Percentiles rank a stretch among this genome's conserved stretches.
These are phyloP conservation scores for Suillus americanus DNA, from an alignment of 768 basidiomycete species.

Conservation along the genomic window DNA sequence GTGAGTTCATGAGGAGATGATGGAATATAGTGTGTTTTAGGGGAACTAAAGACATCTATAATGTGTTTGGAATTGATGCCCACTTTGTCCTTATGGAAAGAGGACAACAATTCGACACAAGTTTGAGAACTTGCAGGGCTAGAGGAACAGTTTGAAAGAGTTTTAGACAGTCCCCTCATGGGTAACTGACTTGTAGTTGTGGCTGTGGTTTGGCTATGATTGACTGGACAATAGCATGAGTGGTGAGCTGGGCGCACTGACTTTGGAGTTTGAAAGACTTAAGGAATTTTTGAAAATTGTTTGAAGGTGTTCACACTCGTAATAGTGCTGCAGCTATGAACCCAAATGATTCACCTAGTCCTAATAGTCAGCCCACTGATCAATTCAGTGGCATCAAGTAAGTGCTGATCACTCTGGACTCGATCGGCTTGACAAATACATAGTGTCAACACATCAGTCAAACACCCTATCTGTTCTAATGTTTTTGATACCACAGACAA, in stretches of 20 bases:
- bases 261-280: not conserved
- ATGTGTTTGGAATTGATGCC: too few relatives aligned
- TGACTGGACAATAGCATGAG: too few relatives aligned
- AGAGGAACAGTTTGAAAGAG: not conserved
- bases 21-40: too few relatives aligned
- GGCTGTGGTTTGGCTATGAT: not conserved
- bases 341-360: not conserved
- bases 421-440: not conserved
- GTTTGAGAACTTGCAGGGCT: not conserved
- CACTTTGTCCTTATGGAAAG: too few relatives aligned
- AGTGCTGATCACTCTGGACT: not conserved
- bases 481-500: not conserved
- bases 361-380: not conserved
- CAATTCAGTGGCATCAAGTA: not conserved
- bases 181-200: not conserved
- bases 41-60: too few relatives aligned
- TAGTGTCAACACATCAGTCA: not conserved
- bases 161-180: not conserved
- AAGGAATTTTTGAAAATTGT: not conserved
- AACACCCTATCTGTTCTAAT: not conserved
- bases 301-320: not conserved
- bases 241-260: too few relatives aligned
- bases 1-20: too few relatives aligned
- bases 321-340: not conserved
- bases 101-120: too few relatives aligned